phyloP scores from a whole-genome alignment of 2,329 filamentous ascomycete species.

The Cladosporium oxysporum region DNA sequence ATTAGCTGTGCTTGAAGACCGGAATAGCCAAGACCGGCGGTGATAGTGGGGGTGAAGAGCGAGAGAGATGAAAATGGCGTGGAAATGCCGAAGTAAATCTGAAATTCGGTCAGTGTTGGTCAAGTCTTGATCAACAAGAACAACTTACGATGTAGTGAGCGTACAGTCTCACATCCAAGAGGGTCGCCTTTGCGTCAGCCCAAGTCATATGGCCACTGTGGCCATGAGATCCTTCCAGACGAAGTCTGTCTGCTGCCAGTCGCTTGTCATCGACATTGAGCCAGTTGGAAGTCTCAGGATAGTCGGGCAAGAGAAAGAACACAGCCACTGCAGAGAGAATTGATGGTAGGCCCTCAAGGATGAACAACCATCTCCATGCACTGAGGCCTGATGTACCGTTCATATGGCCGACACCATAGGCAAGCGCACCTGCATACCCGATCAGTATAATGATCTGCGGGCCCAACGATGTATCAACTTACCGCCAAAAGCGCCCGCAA shows the following conservation, averaged over 20 bases:
- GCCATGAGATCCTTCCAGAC: constrained; percentile 46
- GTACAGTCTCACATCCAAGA: constrained; percentile 55
- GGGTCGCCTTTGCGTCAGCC: constrained; percentile 49
- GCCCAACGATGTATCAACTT: not conserved
- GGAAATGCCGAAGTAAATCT: constrained; percentile 54
- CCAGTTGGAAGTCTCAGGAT: constrained; percentile 52
- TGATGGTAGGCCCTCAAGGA: constrained; percentile 53
- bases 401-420: constrained; percentile 56
- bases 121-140: not conserved
- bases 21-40: constrained; percentile 63
- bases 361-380: constrained; percentile 73
- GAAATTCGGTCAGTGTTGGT: not conserved
- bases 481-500: constrained; percentile 39
- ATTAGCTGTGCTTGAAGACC: constrained; percentile 48
- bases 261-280: constrained; percentile 44
- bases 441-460: not conserved
- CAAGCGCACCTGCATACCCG: constrained; percentile 27
- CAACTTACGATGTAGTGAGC: constrained; percentile 52
- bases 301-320: constrained; percentile 57
- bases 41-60: constrained; percentile 48
- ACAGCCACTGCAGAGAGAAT: constrained; percentile 55
- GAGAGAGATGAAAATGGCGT: constrained; percentile 33
- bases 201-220: constrained; percentile 49
- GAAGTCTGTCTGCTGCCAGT: constrained; percentile 45
- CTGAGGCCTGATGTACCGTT: constrained; percentile 53